Evolutionary conservation across 495 filamentous ascomycete genomes (phyloP).

Genomic region (Hypomontagnella monticulosa): DNA sequence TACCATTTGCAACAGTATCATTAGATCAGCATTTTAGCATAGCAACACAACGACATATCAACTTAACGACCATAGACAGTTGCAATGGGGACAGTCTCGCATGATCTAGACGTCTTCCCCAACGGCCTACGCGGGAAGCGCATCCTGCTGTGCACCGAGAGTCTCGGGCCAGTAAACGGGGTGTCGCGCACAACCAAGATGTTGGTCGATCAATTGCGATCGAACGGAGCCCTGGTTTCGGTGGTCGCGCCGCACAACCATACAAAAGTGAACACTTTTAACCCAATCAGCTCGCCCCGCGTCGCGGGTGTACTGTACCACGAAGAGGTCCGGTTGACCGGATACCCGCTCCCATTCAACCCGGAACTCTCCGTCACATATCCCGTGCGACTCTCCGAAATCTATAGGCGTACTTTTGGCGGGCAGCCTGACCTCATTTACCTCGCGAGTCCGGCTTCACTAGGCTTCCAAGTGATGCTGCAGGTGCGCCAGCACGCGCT

Average conservation of each 20-base stretch:
- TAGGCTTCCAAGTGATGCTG: constrained; percentile 70
- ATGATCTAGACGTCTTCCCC: constrained; percentile 52
- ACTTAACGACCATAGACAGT: not conserved
- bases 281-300: constrained; percentile 21
- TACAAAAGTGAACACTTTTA: constrained; percentile 50
- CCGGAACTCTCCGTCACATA: constrained; percentile 70
- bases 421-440: constrained; percentile 66
- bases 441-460: constrained; percentile 68
- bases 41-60: not conserved
- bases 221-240: constrained; percentile 64
- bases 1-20: not conserved
- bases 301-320: not conserved
- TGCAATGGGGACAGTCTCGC: constrained; percentile 11
- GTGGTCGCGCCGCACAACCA: constrained; percentile 65
- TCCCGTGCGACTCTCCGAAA: constrained; percentile 65
- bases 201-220: constrained; percentile 68
- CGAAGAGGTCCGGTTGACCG: constrained; percentile 58
- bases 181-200: constrained; percentile 70
- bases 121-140: constrained; percentile 60
- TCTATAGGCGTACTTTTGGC: constrained; percentile 63
- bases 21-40: not conserved
- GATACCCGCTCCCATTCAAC: constrained; percentile 71
- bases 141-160: constrained; percentile 70
- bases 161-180: constrained; percentile 72
- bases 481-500: constrained; percentile 65